A percentile compares a stretch with the other conserved stretches of the same genome.
phyloP scores from a whole-genome alignment of 768 basidiomycete genomes.

The Gymnopilus dilepis region DNA sequence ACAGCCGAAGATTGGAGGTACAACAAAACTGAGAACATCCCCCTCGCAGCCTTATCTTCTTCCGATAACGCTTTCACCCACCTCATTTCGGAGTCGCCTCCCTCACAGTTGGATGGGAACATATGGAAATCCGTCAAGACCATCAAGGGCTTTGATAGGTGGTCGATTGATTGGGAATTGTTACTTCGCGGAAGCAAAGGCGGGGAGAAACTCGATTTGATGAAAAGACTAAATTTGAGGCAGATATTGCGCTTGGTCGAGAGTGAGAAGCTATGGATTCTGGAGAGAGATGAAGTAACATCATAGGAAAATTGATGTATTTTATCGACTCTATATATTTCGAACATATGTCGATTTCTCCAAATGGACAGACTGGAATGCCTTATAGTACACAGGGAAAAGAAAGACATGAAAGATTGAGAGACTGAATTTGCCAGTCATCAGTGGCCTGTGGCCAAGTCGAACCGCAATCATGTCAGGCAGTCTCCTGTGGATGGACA shows the following conservation, averaged over 20 bases:
- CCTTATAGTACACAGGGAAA: no score
- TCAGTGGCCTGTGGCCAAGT: no score
- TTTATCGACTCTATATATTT: no score
- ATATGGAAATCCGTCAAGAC: constrained; percentile 52
- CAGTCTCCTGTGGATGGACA: constrained; percentile 33
- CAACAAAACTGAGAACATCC: constrained; percentile 80
- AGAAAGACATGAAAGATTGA: no score
- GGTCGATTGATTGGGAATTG: constrained; percentile 34
- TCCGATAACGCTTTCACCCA: constrained; percentile 56
- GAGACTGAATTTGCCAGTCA: no score
- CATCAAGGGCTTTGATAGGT: constrained; percentile 50
- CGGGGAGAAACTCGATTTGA: constrained; percentile 17
- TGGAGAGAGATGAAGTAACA: no score
- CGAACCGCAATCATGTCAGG: no score
- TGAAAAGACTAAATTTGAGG: constrained; percentile 22
- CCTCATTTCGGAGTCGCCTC: constrained; percentile 58
- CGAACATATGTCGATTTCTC: no score
- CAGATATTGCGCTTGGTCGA: constrained; percentile 43
- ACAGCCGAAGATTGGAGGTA: constrained; percentile 59
- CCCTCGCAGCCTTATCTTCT: constrained; percentile 44
- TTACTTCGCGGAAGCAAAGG: constrained; percentile 20
- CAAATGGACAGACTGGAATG: no score
- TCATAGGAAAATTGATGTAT: no score
- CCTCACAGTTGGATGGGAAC: constrained; percentile 23
- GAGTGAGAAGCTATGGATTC: constrained; percentile 52